Percentiles rank a stretch among this genome's conserved stretches.
These are phyloP conservation scores for Yamadazyma paraphyllophila DNA, from an alignment of 805 yeast species.

Conservation along the genomic window DNA sequence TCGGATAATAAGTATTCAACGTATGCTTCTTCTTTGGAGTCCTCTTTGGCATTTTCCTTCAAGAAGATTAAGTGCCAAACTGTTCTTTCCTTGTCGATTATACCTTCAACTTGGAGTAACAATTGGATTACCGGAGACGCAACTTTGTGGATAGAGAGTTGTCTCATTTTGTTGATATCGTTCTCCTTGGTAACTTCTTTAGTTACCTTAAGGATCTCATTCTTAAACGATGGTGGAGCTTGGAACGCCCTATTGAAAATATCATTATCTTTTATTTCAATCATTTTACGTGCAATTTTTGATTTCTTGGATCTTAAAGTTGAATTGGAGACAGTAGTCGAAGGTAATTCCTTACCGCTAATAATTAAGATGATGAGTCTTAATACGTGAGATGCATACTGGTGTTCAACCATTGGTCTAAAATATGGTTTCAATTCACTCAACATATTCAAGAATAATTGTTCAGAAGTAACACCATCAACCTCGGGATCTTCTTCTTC, in stretches of 20 bases:
- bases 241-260: constrained; percentile 67
- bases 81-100: constrained; percentile 69
- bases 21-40: constrained; percentile 69
- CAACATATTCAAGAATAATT: constrained; percentile 59
- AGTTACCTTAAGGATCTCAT: constrained; percentile 53
- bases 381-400: constrained; percentile 85
- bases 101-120: constrained; percentile 75
- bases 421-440: constrained; percentile 64
- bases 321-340: constrained; percentile 65
- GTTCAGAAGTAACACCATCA: constrained; percentile 57
- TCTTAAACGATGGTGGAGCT: constrained; percentile 67
- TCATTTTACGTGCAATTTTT: constrained; percentile 89
- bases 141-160: constrained; percentile 70
- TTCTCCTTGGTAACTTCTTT: constrained; percentile 34
- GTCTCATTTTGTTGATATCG: constrained; percentile 52
- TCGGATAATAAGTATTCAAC: constrained; percentile 82
- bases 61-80: constrained; percentile 66
- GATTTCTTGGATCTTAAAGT: constrained; percentile 79
- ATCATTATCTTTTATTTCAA: constrained; percentile 76
- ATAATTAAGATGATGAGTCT: constrained; percentile 68
- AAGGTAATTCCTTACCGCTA: constrained; percentile 76
- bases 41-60: constrained; percentile 47
- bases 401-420: constrained; percentile 62
- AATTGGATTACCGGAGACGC: constrained; percentile 89
- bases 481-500: constrained; percentile 33